Base-by-base conservation (phyloP, 2,329 filamentous ascomycete genomes). In the Albifimbria verrucaria region DNA sequence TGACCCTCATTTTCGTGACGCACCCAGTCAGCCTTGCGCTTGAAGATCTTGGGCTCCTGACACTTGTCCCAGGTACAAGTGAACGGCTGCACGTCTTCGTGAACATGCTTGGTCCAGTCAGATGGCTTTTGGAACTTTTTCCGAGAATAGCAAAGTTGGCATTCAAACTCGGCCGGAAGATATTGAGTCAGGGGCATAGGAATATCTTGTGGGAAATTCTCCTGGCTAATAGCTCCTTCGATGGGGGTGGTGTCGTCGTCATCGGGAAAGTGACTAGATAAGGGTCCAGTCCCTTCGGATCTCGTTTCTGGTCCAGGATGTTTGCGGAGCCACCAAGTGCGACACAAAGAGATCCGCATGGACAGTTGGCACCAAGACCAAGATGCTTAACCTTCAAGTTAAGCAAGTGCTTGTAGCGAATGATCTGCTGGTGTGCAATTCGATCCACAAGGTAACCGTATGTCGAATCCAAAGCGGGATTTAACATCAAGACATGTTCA, bases 71-170 rank as follows among this genome's bases (percentile, higher is more conserved):
- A 96, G 0, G 92, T 96, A 71, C 92, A 97, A 3, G 90, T 95
- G 61, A 96, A 96, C 0, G 92, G 92, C 66, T 94, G 89, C 1
- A 96, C 85, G 66, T 97, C 92, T 70, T 96, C 92, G 62, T 96
- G 90, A 1, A 97, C 90, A 65, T 97, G 92, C 68, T 97, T 96
- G 2, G 92, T 96, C 92, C 92, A 97, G 70, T 97, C 92, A 0
- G 92, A 96, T 17, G 92, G 92, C 69, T 96, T 96, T 62, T 87
- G 83, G 62, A 94, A 92, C 62, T 86, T 90, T 76, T 94, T 96
- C 50, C 86, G 81, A 60, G 87, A 84, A 74, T 90, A 96, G 72
- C 92, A 96, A 21, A 96, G 76, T 36, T 89, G 87, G 61, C 92
- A 97, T 73, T 97, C 92, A 56, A 96, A 93, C 64, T 93, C 86